Percentiles rank a stretch among this genome's conserved stretches.
Conservation (phyloP, 768 basidiomycete genomes). For the Calvatia gigantea region DNA sequence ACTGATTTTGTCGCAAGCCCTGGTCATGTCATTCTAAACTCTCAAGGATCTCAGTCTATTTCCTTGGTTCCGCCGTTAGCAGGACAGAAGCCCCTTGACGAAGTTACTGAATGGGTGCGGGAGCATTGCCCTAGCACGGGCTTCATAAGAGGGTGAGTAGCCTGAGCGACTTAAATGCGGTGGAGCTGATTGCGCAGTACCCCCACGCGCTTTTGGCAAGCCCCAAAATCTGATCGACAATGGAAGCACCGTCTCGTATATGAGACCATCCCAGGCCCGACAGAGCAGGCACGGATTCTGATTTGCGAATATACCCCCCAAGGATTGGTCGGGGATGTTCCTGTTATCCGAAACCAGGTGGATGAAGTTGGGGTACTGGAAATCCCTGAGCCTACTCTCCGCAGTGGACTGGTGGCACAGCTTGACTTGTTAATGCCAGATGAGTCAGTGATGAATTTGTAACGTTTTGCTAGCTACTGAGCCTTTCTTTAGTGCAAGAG, state of each 20-base stretch:
- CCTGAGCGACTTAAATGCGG: too few species aligned
- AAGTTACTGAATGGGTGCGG: slow-evolving; percentile 10
- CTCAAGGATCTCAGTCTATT: background rate
- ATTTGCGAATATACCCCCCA: slow-evolving; percentile 9
- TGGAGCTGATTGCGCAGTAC: background rate
- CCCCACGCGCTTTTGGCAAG: slow-evolving; percentile 5
- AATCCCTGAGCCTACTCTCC: background rate
- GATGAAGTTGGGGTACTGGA: background rate
- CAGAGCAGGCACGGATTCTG: background rate
- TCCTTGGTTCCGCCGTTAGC: slow-evolving; percentile 7
- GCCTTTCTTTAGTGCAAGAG: background rate
- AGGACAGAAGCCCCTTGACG: slow-evolving; percentile 3
- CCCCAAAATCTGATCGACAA: background rate
- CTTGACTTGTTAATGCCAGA: slow-evolving; percentile 14
- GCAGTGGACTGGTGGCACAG: background rate
- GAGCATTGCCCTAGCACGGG: background rate
- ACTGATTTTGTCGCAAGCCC: slow-evolving; percentile 5
- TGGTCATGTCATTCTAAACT: slow-evolving; percentile 11
- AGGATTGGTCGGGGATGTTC: background rate
- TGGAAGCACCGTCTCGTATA: slow-evolving; percentile 9
- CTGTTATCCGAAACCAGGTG: background rate
- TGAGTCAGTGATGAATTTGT: slow-evolving; percentile 1
- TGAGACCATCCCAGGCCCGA: background rate
- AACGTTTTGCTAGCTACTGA: background rate
- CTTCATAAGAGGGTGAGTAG: slow-evolving; percentile 4